A percentile compares a stretch with the other conserved stretches of the same genome.
Evolutionary conservation across 768 basidiomycete genomes (phyloP).

Genomic region (Rhodocollybia butyracea): DNA sequence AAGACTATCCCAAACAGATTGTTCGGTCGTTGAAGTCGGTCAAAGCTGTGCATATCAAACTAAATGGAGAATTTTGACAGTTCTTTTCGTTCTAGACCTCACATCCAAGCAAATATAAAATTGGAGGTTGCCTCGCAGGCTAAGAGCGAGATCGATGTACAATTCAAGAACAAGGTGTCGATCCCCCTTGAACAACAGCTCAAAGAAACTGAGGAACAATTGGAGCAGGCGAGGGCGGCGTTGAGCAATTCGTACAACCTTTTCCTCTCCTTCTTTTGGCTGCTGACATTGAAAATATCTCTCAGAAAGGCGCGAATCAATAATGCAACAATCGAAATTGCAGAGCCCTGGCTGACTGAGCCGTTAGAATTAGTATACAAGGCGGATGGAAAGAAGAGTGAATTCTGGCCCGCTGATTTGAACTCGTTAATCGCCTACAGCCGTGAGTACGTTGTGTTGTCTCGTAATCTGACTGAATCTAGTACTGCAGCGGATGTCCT

Average conservation of each 20-base stretch:
- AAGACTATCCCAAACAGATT: conserved; percentile 19
- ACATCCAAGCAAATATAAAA: neutral
- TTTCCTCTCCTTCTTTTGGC: neutral
- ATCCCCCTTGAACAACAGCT: conserved; percentile 42
- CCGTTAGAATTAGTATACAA: conserved; percentile 44
- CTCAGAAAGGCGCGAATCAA: conserved; percentile 28
- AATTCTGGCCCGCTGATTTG: conserved; percentile 47
- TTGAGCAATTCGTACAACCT: conserved; percentile 49
- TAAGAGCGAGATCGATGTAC: conserved; percentile 37
- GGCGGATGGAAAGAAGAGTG: conserved; percentile 42
- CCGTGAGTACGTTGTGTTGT: conserved; percentile 31
- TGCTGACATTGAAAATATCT: neutral
- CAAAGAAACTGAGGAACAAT: conserved; percentile 37
- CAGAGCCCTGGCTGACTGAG: conserved; percentile 37
- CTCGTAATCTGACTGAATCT: conserved; percentile 1
- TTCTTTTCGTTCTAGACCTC: neutral
- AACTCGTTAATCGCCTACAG: conserved; percentile 50
- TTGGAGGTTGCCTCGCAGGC: conserved; percentile 21
- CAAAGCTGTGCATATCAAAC: neutral
- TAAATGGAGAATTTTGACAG: neutral
- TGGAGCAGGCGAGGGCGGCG: conserved; percentile 42
- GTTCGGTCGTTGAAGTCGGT: conserved; percentile 29
- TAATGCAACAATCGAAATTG: conserved; percentile 46
- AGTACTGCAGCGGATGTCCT: conserved; percentile 33
- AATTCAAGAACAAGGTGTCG: conserved; percentile 47